Conservation (phyloP, 2,329 filamentous ascomycete species). For the Plenodomus tracheiphilus region DNA sequence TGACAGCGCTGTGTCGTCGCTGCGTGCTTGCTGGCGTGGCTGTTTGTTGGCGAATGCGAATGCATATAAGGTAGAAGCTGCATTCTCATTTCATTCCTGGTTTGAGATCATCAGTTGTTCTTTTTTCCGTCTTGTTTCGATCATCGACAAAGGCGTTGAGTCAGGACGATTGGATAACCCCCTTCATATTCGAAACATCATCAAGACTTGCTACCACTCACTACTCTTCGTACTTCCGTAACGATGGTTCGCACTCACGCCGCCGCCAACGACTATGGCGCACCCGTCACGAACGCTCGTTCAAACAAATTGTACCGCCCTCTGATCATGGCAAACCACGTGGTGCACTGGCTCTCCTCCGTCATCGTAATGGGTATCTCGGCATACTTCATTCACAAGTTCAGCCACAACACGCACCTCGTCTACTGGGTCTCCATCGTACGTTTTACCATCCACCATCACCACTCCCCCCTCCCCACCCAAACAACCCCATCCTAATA, state of each 20-base stretch:
- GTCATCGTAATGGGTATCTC: slow-evolving; percentile 23
- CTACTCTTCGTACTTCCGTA: background rate
- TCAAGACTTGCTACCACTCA: background rate
- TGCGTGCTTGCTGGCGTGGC: background rate
- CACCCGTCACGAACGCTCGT: slow-evolving; percentile 9
- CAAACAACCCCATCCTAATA: background rate
- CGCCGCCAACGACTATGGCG: slow-evolving; percentile 14
- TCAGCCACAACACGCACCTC: slow-evolving; percentile 17
- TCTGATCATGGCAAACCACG: slow-evolving; percentile 17
- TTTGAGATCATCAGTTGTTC: no score
- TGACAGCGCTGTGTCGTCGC: background rate
- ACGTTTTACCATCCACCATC: background rate
- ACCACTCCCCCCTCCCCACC: background rate
- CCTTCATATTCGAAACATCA: background rate
- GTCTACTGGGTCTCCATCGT: slow-evolving; percentile 22
- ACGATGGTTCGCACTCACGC: slow-evolving; percentile 7
- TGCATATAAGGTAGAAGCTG: background rate
- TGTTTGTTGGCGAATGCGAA: background rate
- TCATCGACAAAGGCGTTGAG: no score
- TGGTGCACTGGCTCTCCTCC: slow-evolving; percentile 18
- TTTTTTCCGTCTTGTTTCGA: no score
- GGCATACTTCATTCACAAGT: slow-evolving; percentile 20
- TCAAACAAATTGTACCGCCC: slow-evolving; percentile 15
- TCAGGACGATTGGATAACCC: no score
- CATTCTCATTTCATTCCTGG: background rate